Evolutionary conservation across 345 rosid species (phyloP).

Genomic region (Bruguiera gymnorhiza): DNA sequence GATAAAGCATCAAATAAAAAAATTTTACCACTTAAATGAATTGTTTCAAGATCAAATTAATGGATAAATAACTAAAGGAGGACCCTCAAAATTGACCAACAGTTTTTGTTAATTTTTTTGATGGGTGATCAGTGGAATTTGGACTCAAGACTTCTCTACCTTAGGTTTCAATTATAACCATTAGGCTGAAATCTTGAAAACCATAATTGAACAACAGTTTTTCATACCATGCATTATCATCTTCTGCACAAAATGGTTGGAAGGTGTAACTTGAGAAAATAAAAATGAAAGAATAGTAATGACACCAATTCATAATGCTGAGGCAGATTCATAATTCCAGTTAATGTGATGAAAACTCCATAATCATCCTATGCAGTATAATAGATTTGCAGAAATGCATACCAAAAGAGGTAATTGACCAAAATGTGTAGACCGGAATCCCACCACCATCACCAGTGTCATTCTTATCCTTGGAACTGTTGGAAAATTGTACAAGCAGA

Average conservation of each 20-base stretch:
- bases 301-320: too few species aligned
- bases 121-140: too few species aligned
- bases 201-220: not conserved
- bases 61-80: too few species aligned
- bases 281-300: too few species aligned
- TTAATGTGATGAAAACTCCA: not conserved
- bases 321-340: too few species aligned
- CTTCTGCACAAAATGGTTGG: not conserved
- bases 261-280: not conserved
- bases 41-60: too few species aligned
- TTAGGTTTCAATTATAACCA: too few species aligned
- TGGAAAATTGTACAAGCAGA: slow-evolving; percentile 62
- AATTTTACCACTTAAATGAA: too few species aligned
- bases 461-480: slow-evolving; percentile 37
- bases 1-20: not conserved
- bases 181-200: too few species aligned
- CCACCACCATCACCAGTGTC: slow-evolving; percentile 81
- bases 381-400: not conserved
- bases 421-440: slow-evolving; percentile 60
- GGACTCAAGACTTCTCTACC: too few species aligned
- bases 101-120: too few species aligned
- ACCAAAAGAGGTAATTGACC: slow-evolving; percentile 61
- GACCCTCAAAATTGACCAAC: too few species aligned
- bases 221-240: not conserved
- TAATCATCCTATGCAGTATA: not conserved